Conservation (phyloP, 768 basidiomycete genomes). For the Bullera alba region DNA sequence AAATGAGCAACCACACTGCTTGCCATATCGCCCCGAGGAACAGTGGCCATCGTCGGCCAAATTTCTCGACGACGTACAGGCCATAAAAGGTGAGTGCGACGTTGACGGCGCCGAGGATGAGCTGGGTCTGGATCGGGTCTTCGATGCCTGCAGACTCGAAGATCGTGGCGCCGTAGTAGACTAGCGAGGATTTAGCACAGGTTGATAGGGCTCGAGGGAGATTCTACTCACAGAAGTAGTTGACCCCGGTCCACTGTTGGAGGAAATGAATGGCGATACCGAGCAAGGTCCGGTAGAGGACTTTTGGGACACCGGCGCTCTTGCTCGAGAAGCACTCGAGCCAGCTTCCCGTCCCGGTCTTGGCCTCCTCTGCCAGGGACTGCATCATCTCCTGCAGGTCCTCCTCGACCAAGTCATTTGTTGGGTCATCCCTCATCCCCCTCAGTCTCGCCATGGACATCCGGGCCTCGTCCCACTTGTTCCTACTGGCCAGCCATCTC, state of each 20-base stretch:
- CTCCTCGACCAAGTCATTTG: slow-evolving; percentile 21
- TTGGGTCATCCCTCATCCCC: not conserved
- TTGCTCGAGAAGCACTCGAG: slow-evolving; percentile 57
- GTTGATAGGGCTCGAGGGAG: slow-evolving; percentile 59
- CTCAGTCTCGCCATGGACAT: slow-evolving; percentile 1
- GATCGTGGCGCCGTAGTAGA: slow-evolving; percentile 51
- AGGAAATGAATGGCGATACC: slow-evolving; percentile 62
- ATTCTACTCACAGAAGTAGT: slow-evolving; percentile 46
- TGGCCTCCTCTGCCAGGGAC: slow-evolving; percentile 53
- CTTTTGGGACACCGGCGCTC: slow-evolving; percentile 50
- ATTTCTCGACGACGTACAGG: slow-evolving; percentile 66
- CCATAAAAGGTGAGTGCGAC: slow-evolving; percentile 67
- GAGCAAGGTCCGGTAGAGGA: slow-evolving; percentile 55
- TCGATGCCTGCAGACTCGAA: slow-evolving; percentile 62
- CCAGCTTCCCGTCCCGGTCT: slow-evolving; percentile 53
- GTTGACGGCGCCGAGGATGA: slow-evolving; percentile 68
- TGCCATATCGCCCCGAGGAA: slow-evolving; percentile 69
- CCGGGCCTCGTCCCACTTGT: slow-evolving; percentile 1
- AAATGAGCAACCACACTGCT: slow-evolving; percentile 63
- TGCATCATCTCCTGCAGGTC: slow-evolving; percentile 53
- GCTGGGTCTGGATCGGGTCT: slow-evolving; percentile 65
- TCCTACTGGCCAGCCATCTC: slow-evolving; percentile 12
- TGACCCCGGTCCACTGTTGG: slow-evolving; percentile 50
- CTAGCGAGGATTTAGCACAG: not conserved
- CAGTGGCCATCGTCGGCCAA: slow-evolving; percentile 60